Conservation (phyloP, 129 eudicot species). For the Escallonia herrerae region DNA sequence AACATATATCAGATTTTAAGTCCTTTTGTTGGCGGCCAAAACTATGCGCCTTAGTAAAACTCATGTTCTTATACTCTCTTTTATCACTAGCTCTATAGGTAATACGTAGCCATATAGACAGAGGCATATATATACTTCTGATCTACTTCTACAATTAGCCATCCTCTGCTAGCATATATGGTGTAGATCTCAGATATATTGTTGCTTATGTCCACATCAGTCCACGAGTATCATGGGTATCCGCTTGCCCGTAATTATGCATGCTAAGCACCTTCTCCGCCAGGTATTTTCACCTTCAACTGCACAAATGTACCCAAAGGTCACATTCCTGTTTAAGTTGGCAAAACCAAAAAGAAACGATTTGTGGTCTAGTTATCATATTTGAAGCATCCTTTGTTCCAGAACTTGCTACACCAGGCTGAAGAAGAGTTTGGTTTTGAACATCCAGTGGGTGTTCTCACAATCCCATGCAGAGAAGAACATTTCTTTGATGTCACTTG, state of each 20-base stretch:
- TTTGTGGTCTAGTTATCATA: neutral
- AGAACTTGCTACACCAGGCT: neutral
- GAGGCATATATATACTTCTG: too few relatives aligned
- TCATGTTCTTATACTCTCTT: too few relatives aligned
- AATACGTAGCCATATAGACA: too few relatives aligned
- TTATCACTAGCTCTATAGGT: neutral
- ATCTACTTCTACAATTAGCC: too few relatives aligned
- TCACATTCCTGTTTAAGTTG: neutral
- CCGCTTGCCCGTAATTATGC: neutral
- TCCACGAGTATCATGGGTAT: neutral
- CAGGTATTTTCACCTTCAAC: neutral
- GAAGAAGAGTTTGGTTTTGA: constrained; percentile 26
- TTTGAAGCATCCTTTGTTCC: neutral
- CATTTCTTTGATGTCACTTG: neutral
- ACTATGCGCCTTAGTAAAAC: too few relatives aligned
- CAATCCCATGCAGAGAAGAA: constrained; percentile 31
- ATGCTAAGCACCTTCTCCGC: neutral
- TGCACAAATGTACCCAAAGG: neutral
- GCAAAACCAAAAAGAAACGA: neutral
- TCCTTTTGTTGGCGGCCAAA: too few relatives aligned
- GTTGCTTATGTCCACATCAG: too few relatives aligned
- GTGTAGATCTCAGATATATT: too few relatives aligned
- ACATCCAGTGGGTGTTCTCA: constrained; percentile 40
- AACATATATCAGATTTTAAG: too few relatives aligned
- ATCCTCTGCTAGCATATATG: too few relatives aligned